Evolutionary conservation across 352 stramenopile genomes (phyloP).

Genomic region (Phytophthora citrophthora): DNA sequence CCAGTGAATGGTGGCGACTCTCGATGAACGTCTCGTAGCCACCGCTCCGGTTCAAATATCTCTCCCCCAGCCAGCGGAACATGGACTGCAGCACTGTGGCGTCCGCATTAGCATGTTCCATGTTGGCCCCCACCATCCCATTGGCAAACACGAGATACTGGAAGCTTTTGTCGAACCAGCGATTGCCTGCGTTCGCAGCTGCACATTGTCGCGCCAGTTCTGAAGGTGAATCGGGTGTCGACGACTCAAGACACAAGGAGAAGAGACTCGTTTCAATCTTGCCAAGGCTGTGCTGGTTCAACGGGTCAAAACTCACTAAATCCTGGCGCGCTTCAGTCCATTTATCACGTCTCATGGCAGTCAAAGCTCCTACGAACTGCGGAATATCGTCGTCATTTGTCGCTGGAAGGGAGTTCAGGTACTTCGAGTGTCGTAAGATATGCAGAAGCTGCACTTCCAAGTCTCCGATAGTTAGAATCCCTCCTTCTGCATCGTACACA

Average conservation of each 20-base stretch:
- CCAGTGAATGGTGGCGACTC: constrained; percentile 55
- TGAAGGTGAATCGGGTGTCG: constrained; percentile 47
- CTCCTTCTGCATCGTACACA: constrained; percentile 51
- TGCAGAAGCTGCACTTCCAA: constrained; percentile 64
- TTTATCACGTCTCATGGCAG: constrained; percentile 83
- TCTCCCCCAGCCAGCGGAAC: constrained; percentile 67
- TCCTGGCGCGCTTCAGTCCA: constrained; percentile 85
- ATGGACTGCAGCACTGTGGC: constrained; percentile 86
- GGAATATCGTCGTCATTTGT: constrained; percentile 32
- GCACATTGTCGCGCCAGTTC: constrained; percentile 63
- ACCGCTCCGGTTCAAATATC: constrained; percentile 65
- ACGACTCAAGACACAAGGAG: constrained; percentile 88
- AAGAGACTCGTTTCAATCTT: constrained; percentile 91
- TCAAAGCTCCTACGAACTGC: constrained; percentile 86
- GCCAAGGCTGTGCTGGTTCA: constrained; percentile 72
- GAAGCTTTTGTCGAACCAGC: constrained; percentile 97
- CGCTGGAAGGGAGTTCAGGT: constrained; percentile 43
- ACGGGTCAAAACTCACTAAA: constrained; percentile 55
- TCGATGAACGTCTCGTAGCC: constrained; percentile 75
- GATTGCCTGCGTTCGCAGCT: constrained; percentile 75
- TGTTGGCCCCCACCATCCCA: constrained; percentile 90
- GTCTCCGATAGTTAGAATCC: constrained; percentile 69
- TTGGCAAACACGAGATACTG: constrained; percentile 95
- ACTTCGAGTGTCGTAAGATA: constrained; percentile 53
- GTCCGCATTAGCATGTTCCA: constrained; percentile 96